Conservation (phyloP, 2,329 filamentous ascomycete genomes). For the Sclerotinia subarctica region DNA sequence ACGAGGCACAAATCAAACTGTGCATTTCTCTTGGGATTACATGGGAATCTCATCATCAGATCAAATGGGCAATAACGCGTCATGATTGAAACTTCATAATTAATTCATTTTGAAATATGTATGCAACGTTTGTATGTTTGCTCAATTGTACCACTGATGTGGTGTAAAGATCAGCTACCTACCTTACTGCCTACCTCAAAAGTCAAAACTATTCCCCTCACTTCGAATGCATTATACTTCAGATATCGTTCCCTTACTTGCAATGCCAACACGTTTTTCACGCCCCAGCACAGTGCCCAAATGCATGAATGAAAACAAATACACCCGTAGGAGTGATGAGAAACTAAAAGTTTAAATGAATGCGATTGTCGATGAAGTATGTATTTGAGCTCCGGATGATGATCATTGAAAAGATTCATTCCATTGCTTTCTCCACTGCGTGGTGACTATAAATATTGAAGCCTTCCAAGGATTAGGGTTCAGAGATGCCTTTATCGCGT, state of each 20-base stretch:
- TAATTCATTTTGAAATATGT: neutral
- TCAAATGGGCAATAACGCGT: neutral
- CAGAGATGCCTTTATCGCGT: slow-evolving; percentile 99
- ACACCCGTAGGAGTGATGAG: neutral
- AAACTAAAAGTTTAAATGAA: neutral
- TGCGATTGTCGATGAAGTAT: neutral
- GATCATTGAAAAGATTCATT: neutral
- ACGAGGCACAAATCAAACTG: neutral
- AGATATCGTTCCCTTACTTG: neutral
- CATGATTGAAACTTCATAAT: neutral
- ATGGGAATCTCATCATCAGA: neutral
- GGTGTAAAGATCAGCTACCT: neutral
- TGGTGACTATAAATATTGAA: slow-evolving; percentile 19
- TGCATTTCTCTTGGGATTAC: neutral
- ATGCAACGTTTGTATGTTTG: neutral
- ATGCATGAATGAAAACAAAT: neutral
- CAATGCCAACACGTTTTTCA: neutral
- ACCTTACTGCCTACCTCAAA: neutral
- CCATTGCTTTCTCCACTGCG: neutral
- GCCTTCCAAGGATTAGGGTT: slow-evolving; percentile 59
- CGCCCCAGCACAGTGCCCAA: no score
- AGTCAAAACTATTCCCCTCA: no score
- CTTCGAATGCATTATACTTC: neutral
- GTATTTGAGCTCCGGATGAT: neutral
- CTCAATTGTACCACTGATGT: neutral